Evolutionary conservation across 495 filamentous ascomycete genomes (phyloP).

Genomic region (Durotheca rogersii): DNA sequence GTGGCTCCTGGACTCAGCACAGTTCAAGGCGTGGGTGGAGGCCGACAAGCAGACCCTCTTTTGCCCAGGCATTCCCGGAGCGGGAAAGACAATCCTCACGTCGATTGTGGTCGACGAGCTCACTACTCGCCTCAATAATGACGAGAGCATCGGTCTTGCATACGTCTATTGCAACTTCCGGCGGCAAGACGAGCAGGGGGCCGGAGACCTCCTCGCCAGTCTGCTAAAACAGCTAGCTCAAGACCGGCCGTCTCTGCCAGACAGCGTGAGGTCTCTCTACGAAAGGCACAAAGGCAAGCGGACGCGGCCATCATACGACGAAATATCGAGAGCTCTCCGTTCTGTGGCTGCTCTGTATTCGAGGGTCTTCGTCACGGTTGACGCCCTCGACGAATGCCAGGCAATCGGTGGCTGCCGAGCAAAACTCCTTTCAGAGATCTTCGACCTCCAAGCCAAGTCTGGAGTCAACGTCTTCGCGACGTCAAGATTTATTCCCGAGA

Average conservation of each 20-base stretch:
- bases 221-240: slow-evolving; percentile 38
- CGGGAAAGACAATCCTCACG: slow-evolving; percentile 38
- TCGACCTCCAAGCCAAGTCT: slow-evolving; percentile 26
- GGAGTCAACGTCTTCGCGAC: slow-evolving; percentile 42
- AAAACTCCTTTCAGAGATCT: slow-evolving; percentile 28
- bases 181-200: slow-evolving; percentile 30
- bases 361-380: slow-evolving; percentile 44
- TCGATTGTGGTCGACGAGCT: slow-evolving; percentile 43
- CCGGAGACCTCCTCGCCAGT: slow-evolving; percentile 27
- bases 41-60: slow-evolving; percentile 37
- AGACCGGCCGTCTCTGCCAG: slow-evolving; percentile 22
- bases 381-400: slow-evolving; percentile 52
- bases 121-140: slow-evolving; percentile 13
- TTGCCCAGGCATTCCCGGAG: slow-evolving; percentile 46
- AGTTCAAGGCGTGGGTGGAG: slow-evolving; percentile 41
- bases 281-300: slow-evolving; percentile 4
- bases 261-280: slow-evolving; percentile 32
- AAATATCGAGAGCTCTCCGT: slow-evolving; percentile 27
- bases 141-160: slow-evolving; percentile 37
- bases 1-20: slow-evolving; percentile 45
- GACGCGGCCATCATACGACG: slow-evolving; percentile 31
- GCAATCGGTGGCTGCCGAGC: slow-evolving; percentile 2
- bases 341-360: slow-evolving; percentile 21
- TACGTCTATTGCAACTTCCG: slow-evolving; percentile 47
- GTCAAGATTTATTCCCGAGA: slow-evolving; percentile 40